phyloP scores from a whole-genome alignment of 768 basidiomycete species.

The Rhodotorula diobovata region DNA sequence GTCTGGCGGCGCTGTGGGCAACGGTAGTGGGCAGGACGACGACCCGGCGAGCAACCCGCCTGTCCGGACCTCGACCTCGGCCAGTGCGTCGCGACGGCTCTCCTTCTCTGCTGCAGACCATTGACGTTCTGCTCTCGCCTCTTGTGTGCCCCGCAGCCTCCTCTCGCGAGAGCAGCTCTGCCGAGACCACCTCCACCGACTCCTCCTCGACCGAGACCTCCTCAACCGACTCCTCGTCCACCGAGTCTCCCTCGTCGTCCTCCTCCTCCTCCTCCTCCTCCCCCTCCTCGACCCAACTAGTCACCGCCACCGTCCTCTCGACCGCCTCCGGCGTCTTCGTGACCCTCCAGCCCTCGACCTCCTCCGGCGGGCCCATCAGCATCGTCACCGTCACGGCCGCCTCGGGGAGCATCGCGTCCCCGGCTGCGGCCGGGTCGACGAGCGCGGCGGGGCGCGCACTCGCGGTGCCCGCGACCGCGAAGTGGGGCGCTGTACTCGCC shows the following conservation, averaged over 20 bases:
- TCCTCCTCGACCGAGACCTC: neutral
- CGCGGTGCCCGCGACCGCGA: too few species aligned
- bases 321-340: constrained; percentile 14
- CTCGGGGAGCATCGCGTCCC: neutral
- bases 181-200: neutral
- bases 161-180: neutral
- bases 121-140: too few species aligned
- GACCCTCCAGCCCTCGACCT: neutral
- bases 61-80: neutral
- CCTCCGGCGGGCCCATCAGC: neutral
- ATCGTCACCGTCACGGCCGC: neutral
- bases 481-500: neutral
- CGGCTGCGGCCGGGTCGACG: neutral
- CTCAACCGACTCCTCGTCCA: neutral
- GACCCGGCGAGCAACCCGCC: constrained; percentile 7
- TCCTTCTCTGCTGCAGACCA: too few species aligned
- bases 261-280: neutral
- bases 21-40: neutral
- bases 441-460: too few species aligned
- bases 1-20: neutral
- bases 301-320: neutral
- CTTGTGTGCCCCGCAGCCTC: neutral
- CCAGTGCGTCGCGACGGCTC: too few species aligned
- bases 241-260: neutral
- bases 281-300: neutral